Base-by-base conservation (phyloP, 2,329 filamentous ascomycete genomes). In the Gaeumannomyces sp. region DNA sequence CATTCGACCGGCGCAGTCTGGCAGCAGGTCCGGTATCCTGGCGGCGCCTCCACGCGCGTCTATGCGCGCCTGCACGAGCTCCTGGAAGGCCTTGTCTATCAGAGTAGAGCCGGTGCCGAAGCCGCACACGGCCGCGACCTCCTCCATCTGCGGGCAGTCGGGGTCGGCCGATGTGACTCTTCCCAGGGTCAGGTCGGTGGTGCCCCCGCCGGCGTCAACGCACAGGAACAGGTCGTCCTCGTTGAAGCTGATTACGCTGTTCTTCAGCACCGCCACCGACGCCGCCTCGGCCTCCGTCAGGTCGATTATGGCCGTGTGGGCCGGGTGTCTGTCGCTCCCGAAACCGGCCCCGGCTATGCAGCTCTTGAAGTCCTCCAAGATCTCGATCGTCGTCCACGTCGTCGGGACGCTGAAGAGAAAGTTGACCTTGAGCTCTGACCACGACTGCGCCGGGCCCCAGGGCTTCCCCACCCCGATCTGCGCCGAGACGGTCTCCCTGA, bases 341-440 rank as follows among this genome's bases (percentile, higher is more conserved):
- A 84, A 86, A 0, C 83, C 83, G 0, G 82, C 80, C 22, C 75
- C 71, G 19, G 71, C 69, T 2, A 85, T 79, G 35, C 82, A 78
- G 1, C 70, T 69, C 65, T 81, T 81, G 72, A 84, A 85, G 6
- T 71, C 73, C 70, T 85, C 83, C 61, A 85, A 79, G 2, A 80
- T 79, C 8, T 76, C 76, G 65, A 81, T 74, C 2, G 74, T 80
- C 11, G 76, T 76, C 83, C 83, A 86, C 0, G 83, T 85, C 1
- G 83, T 86, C 0, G 84, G 84, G 0, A 85, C 82, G 60, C 80
- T 83, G 72, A 86, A 86, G 10, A 85, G 72, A 68, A 85, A 86
- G 50, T 81, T 77, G 1, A 86, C 79, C 0, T 73, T 73, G 64
- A 82, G 76, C 56, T 70, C 72, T n/a, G 69, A 70, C 81, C 81